Conservation (phyloP, 495 filamentous ascomycete genomes). For the Aspergillus hancockii region DNA sequence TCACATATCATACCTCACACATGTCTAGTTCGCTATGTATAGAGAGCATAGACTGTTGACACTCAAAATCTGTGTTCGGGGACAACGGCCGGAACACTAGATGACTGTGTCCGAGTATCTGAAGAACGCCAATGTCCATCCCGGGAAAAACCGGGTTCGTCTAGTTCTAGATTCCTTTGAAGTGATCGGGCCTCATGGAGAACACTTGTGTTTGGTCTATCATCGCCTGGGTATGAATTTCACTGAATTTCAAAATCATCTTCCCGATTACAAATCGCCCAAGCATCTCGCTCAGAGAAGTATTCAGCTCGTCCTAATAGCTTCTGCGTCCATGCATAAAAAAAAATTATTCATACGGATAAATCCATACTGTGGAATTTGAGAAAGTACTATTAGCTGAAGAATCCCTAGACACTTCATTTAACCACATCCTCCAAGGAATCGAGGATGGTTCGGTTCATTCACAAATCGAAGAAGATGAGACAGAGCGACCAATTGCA, state of each 20-base stretch:
- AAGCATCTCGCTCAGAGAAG: conserved; percentile 32
- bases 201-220: conserved; percentile 44
- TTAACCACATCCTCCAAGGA: conserved; percentile 28
- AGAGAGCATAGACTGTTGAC: conserved; percentile 32
- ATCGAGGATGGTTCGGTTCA: conserved; percentile 25
- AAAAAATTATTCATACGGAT: conserved; percentile 39
- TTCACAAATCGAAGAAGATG: conserved; percentile 27
- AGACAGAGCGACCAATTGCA: conserved; percentile 23
- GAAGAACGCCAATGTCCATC: conserved; percentile 29
- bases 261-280: conserved; percentile 31
- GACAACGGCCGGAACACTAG: conserved; percentile 24
- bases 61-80: conserved; percentile 35
- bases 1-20: neutral
- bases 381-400: conserved; percentile 8
- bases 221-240: conserved; percentile 40
- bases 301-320: conserved; percentile 32
- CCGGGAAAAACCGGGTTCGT: conserved; percentile 30
- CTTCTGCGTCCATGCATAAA: conserved; percentile 35
- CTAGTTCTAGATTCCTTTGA: conserved; percentile 39
- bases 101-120: conserved; percentile 29
- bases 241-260: conserved; percentile 29
- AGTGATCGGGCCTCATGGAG: conserved; percentile 35
- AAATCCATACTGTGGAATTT: neutral
- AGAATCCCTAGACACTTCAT: conserved; percentile 20
- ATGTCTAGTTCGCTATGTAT: conserved; percentile 1